Evolutionary conservation across 768 basidiomycete genomes (phyloP).

Genomic region (Lentinula guzmanii): DNA sequence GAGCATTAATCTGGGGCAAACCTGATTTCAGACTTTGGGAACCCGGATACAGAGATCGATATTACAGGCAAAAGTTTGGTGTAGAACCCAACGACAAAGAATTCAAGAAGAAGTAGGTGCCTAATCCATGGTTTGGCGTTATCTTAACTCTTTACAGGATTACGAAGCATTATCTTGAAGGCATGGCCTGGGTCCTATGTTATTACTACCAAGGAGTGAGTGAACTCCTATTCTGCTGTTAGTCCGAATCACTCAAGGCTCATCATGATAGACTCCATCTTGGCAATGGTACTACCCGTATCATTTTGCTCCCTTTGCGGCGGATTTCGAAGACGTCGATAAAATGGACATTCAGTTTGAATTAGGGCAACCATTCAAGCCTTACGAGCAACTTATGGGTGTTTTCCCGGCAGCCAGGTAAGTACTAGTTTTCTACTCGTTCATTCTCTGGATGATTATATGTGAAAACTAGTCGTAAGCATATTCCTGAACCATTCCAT

Average conservation of each 20-base stretch:
- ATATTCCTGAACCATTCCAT: constrained; percentile 86
- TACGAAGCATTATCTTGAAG: constrained; percentile 84
- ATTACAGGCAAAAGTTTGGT: constrained; percentile 92
- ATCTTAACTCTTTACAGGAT: constrained; percentile 40
- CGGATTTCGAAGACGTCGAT: constrained; percentile 79
- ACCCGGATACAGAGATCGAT: constrained; percentile 91
- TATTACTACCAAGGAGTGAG: constrained; percentile 98
- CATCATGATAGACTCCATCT: constrained; percentile 61
- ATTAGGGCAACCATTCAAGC: constrained; percentile 85
- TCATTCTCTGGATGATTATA: background rate
- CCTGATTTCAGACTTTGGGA: constrained; percentile 73
- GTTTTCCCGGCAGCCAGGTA: constrained; percentile 95
- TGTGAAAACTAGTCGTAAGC: constrained; percentile 55
- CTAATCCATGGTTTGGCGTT: background rate
- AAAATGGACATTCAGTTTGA: constrained; percentile 78
- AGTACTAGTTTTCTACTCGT: constrained; percentile 12
- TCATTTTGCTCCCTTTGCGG: constrained; percentile 97
- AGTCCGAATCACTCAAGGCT: background rate
- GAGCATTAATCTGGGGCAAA: constrained; percentile 9
- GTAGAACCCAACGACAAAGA: constrained; percentile 62
- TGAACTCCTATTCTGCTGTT: background rate
- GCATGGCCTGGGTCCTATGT: constrained; percentile 90
- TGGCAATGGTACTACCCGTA: constrained; percentile 99
- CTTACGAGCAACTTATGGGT: constrained; percentile 97
- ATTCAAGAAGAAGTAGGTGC: constrained; percentile 65